Percentiles rank a stretch among this genome's conserved stretches.
Evolutionary conservation across 2,329 filamentous ascomycete species (phyloP).

Genomic region (Corinectria fuckeliana): DNA sequence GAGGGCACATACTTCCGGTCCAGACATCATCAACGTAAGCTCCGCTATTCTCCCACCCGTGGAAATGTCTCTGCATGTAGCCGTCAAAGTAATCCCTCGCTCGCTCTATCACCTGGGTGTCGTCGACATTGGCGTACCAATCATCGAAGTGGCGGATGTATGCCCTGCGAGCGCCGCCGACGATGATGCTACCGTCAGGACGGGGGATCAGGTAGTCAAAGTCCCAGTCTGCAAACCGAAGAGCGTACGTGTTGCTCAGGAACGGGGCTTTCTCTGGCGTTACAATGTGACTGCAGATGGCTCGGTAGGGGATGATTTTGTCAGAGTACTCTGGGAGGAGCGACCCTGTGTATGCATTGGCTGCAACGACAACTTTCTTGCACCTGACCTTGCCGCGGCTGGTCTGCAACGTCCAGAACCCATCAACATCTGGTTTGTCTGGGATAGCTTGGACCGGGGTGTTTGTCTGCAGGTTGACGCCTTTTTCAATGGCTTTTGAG

Average conservation of each 20-base stretch:
- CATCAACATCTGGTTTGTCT: slow-evolving; percentile 2
- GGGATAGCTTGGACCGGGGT: slow-evolving; percentile 33
- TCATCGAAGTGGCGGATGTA: neutral
- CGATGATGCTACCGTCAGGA: slow-evolving; percentile 10
- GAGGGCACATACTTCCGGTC: slow-evolving; percentile 46
- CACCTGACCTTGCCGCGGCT: slow-evolving; percentile 27
- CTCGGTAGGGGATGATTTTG: slow-evolving; percentile 22
- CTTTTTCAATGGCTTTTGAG: slow-evolving; percentile 23
- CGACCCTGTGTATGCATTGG: slow-evolving; percentile 39
- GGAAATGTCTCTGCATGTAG: slow-evolving; percentile 9
- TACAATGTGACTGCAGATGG: slow-evolving; percentile 28
- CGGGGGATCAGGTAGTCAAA: slow-evolving; percentile 13
- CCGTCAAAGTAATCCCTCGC: neutral
- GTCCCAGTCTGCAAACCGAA: neutral
- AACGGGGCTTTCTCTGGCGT: neutral
- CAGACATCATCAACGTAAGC: slow-evolving; percentile 42
- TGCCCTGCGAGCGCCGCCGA: slow-evolving; percentile 7
- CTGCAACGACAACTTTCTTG: slow-evolving; percentile 34
- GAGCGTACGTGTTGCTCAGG: slow-evolving; percentile 1
- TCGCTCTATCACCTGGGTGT: neutral
- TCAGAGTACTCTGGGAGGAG: slow-evolving; percentile 29
- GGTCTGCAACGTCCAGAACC: slow-evolving; percentile 18
- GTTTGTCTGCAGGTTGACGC: slow-evolving; percentile 40
- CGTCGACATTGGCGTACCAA: slow-evolving; percentile 12
- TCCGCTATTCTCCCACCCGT: slow-evolving; percentile 4